phyloP scores from a whole-genome alignment of 1,284 basidiomycete genomes.

The Cutaneotrichosporon cavernicola region DNA sequence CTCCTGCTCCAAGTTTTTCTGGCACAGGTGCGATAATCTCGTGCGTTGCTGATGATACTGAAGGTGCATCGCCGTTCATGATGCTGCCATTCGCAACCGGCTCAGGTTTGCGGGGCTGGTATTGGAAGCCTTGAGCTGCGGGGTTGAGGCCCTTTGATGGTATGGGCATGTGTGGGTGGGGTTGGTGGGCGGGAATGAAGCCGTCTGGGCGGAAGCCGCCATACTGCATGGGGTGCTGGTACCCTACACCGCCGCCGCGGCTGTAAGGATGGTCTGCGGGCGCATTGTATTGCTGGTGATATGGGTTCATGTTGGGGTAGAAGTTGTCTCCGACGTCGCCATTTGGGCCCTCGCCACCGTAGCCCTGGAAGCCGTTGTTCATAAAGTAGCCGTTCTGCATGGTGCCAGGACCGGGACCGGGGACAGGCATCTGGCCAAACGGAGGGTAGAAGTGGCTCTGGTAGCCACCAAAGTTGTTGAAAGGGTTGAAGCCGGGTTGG shows the following conservation, averaged over 20 bases:
- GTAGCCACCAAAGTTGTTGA: constrained; percentile 6
- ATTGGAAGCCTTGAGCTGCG: constrained; percentile 46
- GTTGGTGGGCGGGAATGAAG: constrained; percentile 17
- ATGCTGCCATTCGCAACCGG: constrained; percentile 9
- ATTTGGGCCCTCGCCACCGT: constrained; percentile 11
- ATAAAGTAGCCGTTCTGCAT: constrained; percentile 47
- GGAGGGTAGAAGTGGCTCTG: constrained; percentile 23
- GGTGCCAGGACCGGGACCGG: constrained; percentile 42
- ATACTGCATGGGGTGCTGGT: constrained; percentile 25
- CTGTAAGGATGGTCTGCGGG: constrained; percentile 46
- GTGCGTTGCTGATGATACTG: constrained; percentile 6
- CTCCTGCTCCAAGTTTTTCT: constrained; percentile 9
- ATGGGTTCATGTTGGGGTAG: constrained; percentile 19
- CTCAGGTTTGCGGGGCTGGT: constrained; percentile 16
- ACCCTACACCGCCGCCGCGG: constrained; percentile 45
- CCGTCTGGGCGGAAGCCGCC: constrained; percentile 22
- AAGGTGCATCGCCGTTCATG: constrained; percentile 10
- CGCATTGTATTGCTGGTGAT: constrained; percentile 32
- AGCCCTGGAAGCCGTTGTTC: constrained; percentile 12
- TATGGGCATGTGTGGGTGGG: constrained; percentile 8
- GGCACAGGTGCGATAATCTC: constrained; percentile 18
- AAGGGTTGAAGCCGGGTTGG: constrained; percentile 18
- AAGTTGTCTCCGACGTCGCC: constrained; percentile 14
- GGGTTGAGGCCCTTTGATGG: constrained; percentile 41
- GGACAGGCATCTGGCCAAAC: constrained; percentile 38